phyloP scores from a whole-genome alignment of 2,329 filamentous ascomycete genomes.

The Fusarium musae region DNA sequence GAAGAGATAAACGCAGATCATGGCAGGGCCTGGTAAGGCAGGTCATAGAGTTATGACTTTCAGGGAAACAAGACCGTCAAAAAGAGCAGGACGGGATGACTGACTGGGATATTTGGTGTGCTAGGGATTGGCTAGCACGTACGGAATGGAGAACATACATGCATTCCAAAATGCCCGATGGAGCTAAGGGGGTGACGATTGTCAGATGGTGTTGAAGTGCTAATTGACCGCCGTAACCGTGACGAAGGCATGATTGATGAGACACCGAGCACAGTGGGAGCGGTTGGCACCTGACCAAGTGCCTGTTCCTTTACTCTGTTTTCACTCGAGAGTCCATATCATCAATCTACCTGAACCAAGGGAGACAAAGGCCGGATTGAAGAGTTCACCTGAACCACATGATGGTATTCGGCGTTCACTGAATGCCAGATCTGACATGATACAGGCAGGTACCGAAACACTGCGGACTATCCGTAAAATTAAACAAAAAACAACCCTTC shows the following conservation, averaged over 20 bases:
- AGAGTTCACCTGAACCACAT: neutral
- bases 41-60: constrained; percentile 7
- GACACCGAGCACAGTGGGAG: neutral
- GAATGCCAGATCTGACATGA: neutral
- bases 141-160: neutral
- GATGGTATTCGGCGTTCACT: neutral
- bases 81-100: neutral
- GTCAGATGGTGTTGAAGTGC: neutral
- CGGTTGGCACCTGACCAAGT: neutral
- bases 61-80: constrained; percentile 10
- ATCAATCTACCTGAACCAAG: neutral
- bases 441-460: neutral
- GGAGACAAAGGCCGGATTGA: neutral
- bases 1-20: constrained; percentile 28
- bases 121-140: neutral
- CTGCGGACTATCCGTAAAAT: neutral
- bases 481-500: neutral
- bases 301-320: neutral
- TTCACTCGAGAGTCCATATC: neutral
- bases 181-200: neutral
- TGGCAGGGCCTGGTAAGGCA: constrained; percentile 3
- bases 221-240: neutral
- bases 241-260: neutral
- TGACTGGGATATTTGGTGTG: neutral
- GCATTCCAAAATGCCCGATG: neutral